These are phyloP conservation scores for Penicillium simplicissimum DNA, from an alignment of 495 filamentous ascomycete genomes.

Conservation along the genomic window DNA sequence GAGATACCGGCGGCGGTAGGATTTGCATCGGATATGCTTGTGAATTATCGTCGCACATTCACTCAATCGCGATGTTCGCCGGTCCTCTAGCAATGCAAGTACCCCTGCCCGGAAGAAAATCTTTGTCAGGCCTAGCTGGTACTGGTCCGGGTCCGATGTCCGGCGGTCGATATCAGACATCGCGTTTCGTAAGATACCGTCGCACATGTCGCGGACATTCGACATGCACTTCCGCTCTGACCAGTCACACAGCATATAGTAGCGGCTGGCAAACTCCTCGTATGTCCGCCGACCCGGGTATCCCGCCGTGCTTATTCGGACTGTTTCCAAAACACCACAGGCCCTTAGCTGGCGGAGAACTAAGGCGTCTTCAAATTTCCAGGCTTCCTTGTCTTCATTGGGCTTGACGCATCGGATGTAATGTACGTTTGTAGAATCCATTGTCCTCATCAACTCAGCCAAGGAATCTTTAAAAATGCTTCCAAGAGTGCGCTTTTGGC, in stretches of 20 bases:
- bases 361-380: constrained; percentile 99
- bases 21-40: constrained; percentile 95
- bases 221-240: constrained; percentile 87
- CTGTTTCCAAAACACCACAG: constrained; percentile 98
- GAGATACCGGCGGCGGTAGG: constrained; percentile 89
- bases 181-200: constrained; percentile 84
- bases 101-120: constrained; percentile 99
- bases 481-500: constrained; percentile 94
- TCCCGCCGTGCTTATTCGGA: constrained; percentile 95
- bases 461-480: constrained; percentile 98
- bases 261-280: constrained; percentile 95
- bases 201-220: constrained; percentile 90
- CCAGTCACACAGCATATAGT: constrained; percentile 97
- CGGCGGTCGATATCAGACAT: constrained; percentile 76
- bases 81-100: constrained; percentile 97
- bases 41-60: constrained; percentile 98
- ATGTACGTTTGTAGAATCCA: constrained; percentile 96
- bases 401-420: constrained; percentile 99
- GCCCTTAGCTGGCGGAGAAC: constrained; percentile 95
- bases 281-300: constrained; percentile 99
- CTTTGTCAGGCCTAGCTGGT: constrained; percentile 94
- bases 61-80: constrained; percentile 84
- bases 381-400: constrained; percentile 94
- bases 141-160: constrained; percentile 90
- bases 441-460: constrained; percentile 97